Evolutionary conservation across 1,139 yeast genomes (phyloP).

Genomic region (Wickerhamiella infanticola): DNA sequence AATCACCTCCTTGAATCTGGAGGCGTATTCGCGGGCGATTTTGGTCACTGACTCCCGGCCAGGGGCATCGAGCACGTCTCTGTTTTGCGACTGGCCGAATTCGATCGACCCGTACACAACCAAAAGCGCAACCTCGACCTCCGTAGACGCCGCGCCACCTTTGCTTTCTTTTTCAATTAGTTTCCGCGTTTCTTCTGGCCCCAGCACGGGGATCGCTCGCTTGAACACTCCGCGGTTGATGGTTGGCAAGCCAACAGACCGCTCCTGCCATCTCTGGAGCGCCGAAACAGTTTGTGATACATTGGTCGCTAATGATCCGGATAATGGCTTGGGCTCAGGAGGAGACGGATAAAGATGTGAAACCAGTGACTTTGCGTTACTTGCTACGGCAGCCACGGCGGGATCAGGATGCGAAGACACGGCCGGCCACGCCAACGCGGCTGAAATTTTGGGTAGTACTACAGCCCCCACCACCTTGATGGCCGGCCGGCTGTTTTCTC

Average conservation of each 20-base stretch:
- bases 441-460: background rate
- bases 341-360: background rate
- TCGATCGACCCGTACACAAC: conserved; percentile 9
- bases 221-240: conserved; percentile 6
- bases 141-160: conserved; percentile 3
- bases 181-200: conserved; percentile 5
- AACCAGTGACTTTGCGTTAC: background rate
- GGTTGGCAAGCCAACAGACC: conserved; percentile 12
- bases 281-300: background rate
- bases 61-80: conserved; percentile 3
- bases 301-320: background rate
- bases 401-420: background rate
- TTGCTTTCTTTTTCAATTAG: conserved; percentile 4
- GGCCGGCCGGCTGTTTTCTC: background rate
- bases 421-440: background rate
- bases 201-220: conserved; percentile 9
- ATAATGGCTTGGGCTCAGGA: background rate
- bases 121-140: conserved; percentile 10
- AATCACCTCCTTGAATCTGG: conserved; percentile 3
- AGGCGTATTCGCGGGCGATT: conserved; percentile 6
- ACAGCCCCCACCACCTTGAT: background rate
- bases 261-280: conserved; percentile 10
- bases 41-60: conserved; percentile 4
- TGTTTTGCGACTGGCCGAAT: conserved; percentile 1
- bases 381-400: background rate